Evolutionary conservation across 208 protist genomes (phyloP).

Genomic region (Sergeia podlipaevii): DNA sequence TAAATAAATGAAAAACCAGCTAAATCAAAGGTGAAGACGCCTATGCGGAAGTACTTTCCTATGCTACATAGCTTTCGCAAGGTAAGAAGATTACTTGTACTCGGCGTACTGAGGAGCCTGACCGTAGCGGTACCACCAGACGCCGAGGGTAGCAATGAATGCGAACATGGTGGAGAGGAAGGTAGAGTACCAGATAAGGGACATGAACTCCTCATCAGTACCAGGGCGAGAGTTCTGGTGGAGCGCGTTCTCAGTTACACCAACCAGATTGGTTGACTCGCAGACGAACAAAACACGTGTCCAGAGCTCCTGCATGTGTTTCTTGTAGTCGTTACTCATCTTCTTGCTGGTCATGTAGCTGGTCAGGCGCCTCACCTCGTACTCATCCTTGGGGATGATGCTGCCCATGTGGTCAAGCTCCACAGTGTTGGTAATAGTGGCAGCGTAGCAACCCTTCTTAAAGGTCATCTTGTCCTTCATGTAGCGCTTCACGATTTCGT

Average conservation of each 20-base stretch:
- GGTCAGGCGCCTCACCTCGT: conserved; percentile 82
- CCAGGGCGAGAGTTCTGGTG: conserved; percentile 80
- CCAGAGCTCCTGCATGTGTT: conserved; percentile 87
- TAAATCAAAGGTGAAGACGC: no score
- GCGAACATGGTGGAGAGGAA: conserved; percentile 64
- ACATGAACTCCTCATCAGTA: conserved; percentile 91
- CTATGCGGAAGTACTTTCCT: conserved; percentile 2
- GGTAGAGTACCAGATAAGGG: conserved; percentile 77
- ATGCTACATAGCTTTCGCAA: conserved; percentile 1
- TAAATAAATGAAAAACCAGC: no score
- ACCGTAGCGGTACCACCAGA: conserved; percentile 89
- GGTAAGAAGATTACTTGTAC: conserved; percentile 53
- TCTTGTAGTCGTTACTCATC: conserved; percentile 90
- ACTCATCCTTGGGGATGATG: conserved; percentile 91
- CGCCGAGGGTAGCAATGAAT: conserved; percentile 46
- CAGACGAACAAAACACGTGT: conserved; percentile 77
- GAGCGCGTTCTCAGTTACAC: conserved; percentile 62
- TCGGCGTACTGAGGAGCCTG: conserved; percentile 80
- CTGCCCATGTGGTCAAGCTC: conserved; percentile 89
- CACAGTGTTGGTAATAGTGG: conserved; percentile 83
- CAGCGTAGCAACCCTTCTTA: conserved; percentile 80
- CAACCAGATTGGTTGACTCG: conserved; percentile 81
- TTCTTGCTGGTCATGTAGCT: conserved; percentile 91
- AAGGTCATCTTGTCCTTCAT: conserved; percentile 88
- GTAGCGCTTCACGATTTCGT: conserved; percentile 85